A percentile compares a stretch with the other conserved stretches of the same genome.
phyloP scores from a whole-genome alignment of 2,329 filamentous ascomycete species.

The Talaromyces sp. region DNA sequence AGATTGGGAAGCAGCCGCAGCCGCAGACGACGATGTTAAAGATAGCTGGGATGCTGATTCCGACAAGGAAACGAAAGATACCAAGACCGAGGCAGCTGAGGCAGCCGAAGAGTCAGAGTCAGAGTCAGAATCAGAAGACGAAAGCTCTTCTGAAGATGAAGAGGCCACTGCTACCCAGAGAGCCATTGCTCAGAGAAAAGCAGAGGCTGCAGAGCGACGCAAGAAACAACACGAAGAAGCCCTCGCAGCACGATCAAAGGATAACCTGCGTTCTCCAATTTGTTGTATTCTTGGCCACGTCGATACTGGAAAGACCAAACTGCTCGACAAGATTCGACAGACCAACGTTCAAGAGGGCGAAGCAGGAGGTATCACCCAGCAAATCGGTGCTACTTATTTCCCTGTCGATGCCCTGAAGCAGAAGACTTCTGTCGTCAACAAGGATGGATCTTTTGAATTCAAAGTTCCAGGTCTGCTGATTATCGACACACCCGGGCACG shows the following conservation, averaged over 20 bases:
- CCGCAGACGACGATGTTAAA: conserved; percentile 72
- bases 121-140: conserved; percentile 43
- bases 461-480: conserved; percentile 95
- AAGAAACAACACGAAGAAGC: conserved; percentile 90
- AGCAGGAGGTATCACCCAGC: conserved; percentile 98
- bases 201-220: conserved; percentile 80
- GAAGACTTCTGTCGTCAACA: conserved; percentile 92
- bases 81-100: conserved; percentile 41
- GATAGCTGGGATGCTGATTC: conserved; percentile 82
- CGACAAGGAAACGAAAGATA: conserved; percentile 63
- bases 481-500: conserved; percentile 98
- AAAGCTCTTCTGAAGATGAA: conserved; percentile 53
- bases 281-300: conserved; percentile 99
- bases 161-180: conserved; percentile 67
- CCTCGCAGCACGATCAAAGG: conserved; percentile 82
- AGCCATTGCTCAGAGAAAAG: conserved; percentile 74
- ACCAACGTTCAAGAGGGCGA: conserved; percentile 99
- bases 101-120: conserved; percentile 21
- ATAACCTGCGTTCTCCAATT: conserved; percentile 94
- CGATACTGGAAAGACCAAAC: conserved; percentile 99
- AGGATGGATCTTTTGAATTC: conserved; percentile 85
- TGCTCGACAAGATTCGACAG: conserved; percentile 96
- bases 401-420: conserved; percentile 86
- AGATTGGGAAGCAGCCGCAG: conserved; percentile 83
- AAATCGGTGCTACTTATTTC: conserved; percentile 99